phyloP scores from a whole-genome alignment of 768 basidiomycete species.

The Pisolithus tinctorius region DNA sequence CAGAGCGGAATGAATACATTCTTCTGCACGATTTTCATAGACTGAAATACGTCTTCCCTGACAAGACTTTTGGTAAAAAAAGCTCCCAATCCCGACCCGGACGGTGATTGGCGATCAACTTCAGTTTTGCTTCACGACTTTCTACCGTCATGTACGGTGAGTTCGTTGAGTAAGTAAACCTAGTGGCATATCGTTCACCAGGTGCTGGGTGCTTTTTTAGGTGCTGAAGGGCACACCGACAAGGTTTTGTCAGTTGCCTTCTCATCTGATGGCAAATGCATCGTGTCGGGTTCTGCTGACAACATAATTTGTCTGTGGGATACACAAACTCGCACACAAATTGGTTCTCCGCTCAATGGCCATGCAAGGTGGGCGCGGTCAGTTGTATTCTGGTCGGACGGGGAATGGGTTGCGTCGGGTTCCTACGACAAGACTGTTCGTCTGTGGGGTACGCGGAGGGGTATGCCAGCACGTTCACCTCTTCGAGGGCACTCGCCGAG shows the following conservation, averaged over 20 bases:
- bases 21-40: slow-evolving; percentile 95
- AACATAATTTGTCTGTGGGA: neutral
- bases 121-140: no score
- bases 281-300: slow-evolving; percentile 1
- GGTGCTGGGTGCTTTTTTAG: neutral
- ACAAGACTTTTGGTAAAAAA: slow-evolving; percentile 88
- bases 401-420: neutral
- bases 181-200: no score
- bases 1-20: slow-evolving; percentile 99
- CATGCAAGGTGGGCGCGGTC: neutral
- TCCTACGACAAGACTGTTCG: neutral
- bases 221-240: neutral
- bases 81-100: slow-evolving; percentile 40
- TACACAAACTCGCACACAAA: neutral
- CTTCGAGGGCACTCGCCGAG: neutral
- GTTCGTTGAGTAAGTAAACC: no score
- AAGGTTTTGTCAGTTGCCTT: neutral
- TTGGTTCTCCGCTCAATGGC: neutral
- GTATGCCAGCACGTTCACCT: neutral
- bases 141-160: no score
- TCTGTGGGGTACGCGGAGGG: neutral
- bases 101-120: no score
- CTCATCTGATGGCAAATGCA: neutral
- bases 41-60: slow-evolving; percentile 92
- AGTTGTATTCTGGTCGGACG: neutral